Percentiles rank a stretch among this genome's conserved stretches.
Conservation (phyloP, 2,329 filamentous ascomycete species). For the Zasmidium angulare region DNA sequence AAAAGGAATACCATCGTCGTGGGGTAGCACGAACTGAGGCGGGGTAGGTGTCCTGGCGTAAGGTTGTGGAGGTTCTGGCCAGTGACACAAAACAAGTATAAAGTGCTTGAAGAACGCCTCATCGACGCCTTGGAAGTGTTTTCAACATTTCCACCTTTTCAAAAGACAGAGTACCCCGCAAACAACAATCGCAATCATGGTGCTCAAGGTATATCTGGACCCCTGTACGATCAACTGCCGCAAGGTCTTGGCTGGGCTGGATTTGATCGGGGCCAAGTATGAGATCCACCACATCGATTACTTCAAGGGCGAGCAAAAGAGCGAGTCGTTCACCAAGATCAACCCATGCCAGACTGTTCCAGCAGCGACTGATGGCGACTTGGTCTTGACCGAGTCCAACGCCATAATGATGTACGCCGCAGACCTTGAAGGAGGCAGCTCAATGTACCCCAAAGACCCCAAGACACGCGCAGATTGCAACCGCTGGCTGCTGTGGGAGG, state of each 20-base stretch:
- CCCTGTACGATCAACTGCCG: slow-evolving; percentile 45
- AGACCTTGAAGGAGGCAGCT: slow-evolving; percentile 31
- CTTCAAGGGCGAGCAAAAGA: slow-evolving; percentile 43
- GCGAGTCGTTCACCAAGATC: slow-evolving; percentile 36
- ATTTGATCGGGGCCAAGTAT: slow-evolving; percentile 38
- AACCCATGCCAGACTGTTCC: slow-evolving; percentile 43
- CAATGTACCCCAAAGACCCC: slow-evolving; percentile 41
- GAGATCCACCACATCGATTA: slow-evolving; percentile 41
- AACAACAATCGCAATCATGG: slow-evolving; percentile 18
- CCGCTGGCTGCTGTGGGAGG: slow-evolving; percentile 46
- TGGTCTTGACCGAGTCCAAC: slow-evolving; percentile 44
- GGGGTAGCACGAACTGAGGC: background rate
- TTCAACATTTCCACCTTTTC: too few relatives aligned
- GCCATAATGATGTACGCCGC: slow-evolving; percentile 45
- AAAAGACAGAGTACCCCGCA: too few relatives aligned
- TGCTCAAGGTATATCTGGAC: slow-evolving; percentile 39
- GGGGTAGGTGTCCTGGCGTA: background rate
- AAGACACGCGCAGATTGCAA: slow-evolving; percentile 42
- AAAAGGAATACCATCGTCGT: background rate
- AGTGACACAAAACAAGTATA: background rate
- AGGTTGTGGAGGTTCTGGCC: background rate
- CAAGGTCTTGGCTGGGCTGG: slow-evolving; percentile 43
- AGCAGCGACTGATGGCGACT: slow-evolving; percentile 40
- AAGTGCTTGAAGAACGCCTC: background rate
- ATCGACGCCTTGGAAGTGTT: background rate